A percentile compares a stretch with the other conserved stretches of the same genome.
Conservation (phyloP, 2,329 filamentous ascomycete species). For the Aspergillus terreus region DNA sequence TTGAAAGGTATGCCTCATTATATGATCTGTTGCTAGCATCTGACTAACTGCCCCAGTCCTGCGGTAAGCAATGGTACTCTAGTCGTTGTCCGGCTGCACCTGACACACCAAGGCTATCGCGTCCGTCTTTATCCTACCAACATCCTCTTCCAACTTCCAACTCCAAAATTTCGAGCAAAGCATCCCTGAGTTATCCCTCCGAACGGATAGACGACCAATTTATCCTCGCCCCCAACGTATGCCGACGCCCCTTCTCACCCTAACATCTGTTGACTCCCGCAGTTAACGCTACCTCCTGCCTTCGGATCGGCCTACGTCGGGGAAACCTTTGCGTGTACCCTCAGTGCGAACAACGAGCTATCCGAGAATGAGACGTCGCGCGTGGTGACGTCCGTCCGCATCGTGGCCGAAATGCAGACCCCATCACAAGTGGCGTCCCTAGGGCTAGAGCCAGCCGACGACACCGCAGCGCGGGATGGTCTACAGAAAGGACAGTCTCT, state of each 20-base stretch:
- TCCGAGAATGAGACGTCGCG: slow-evolving; percentile 35
- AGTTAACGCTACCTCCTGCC: slow-evolving; percentile 78
- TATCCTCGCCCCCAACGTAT: slow-evolving; percentile 54
- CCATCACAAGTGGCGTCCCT: slow-evolving; percentile 70
- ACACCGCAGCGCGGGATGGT: slow-evolving; percentile 42
- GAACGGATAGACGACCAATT: slow-evolving; percentile 48
- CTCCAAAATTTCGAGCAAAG: slow-evolving; percentile 54
- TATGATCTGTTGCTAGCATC: not conserved
- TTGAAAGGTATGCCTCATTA: slow-evolving; percentile 56
- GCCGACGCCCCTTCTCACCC: slow-evolving; percentile 7
- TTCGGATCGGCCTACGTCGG: slow-evolving; percentile 96
- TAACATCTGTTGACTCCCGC: slow-evolving; percentile 12
- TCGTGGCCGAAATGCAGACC: slow-evolving; percentile 93
- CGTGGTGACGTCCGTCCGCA: slow-evolving; percentile 69
- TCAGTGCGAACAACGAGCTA: slow-evolving; percentile 91
- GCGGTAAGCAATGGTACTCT: slow-evolving; percentile 29
- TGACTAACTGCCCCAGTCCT: slow-evolving; percentile 29
- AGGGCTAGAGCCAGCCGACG: slow-evolving; percentile 47
- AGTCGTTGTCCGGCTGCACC: slow-evolving; percentile 2
- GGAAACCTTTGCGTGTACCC: slow-evolving; percentile 88
- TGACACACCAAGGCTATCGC: slow-evolving; percentile 63
- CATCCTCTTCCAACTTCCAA: slow-evolving; percentile 44
- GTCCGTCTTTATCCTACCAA: slow-evolving; percentile 52
- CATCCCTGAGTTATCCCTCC: slow-evolving; percentile 70
- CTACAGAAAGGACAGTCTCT: slow-evolving; percentile 58